phyloP scores from a whole-genome alignment of 2,329 filamentous ascomycete genomes.

The Onygenales sp. region DNA sequence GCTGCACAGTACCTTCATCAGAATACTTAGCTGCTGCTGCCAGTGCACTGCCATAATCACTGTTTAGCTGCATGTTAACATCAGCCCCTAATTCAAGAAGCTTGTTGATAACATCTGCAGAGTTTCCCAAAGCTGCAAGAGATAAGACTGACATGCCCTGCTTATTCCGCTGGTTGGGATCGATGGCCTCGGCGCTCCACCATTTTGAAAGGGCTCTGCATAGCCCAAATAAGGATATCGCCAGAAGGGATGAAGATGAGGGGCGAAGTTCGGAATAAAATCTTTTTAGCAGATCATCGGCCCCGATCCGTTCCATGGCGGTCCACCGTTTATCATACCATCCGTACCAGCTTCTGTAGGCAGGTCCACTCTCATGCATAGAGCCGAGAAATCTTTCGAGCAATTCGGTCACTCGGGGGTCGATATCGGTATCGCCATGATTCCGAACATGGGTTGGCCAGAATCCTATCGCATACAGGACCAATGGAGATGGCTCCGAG shows the following conservation, averaged over 20 bases:
- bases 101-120: not conserved
- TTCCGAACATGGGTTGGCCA: not conserved
- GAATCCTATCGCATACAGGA: not conserved
- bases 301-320: too few relatives aligned
- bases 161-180: not conserved
- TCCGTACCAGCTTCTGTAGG: not conserved
- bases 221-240: not conserved
- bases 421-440: not conserved
- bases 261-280: not conserved
- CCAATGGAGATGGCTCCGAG: not conserved
- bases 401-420: not conserved
- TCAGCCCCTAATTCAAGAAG: conserved; percentile 3
- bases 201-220: not conserved
- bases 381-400: not conserved
- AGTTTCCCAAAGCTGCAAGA: not conserved
- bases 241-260: not conserved
- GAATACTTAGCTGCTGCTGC: conserved; percentile 8
- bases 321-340: too few relatives aligned
- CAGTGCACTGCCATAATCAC: conserved; percentile 8
- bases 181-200: not conserved
- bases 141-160: not conserved
- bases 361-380: not conserved
- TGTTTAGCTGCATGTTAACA: not conserved
- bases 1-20: not conserved
- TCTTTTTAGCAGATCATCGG: too few relatives aligned